A percentile compares a stretch with the other conserved stretches of the same genome.
Conservation (phyloP, 2,329 filamentous ascomycete genomes). For the Fusarium lyarnte region DNA sequence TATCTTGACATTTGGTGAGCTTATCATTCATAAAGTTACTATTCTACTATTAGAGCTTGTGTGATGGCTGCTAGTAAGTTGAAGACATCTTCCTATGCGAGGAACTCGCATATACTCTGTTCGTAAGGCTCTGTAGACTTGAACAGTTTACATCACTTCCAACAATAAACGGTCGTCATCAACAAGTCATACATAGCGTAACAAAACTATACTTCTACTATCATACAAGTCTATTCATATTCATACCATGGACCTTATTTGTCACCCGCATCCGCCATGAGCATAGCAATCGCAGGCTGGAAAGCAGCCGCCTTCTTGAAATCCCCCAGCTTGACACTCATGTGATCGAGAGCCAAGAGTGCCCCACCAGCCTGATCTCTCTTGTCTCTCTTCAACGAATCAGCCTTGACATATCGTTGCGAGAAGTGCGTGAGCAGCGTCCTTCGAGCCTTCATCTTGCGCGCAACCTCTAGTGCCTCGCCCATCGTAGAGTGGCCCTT, state of each 20-base stretch:
- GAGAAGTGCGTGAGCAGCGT: slow-evolving; percentile 94
- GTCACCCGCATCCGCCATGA: slow-evolving; percentile 28
- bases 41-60: not conserved
- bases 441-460: slow-evolving; percentile 79
- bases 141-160: not conserved
- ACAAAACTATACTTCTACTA: not conserved
- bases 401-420: slow-evolving; percentile 84
- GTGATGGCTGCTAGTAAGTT: too few species aligned
- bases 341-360: slow-evolving; percentile 81
- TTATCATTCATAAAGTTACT: not conserved
- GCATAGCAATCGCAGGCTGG: slow-evolving; percentile 38
- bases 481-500: slow-evolving; percentile 92
- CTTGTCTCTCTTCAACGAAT: slow-evolving; percentile 42
- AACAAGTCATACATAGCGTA: not conserved
- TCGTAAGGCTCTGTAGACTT: not conserved
- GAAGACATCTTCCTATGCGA: not conserved
- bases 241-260: slow-evolving; percentile 2
- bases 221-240: not conserved
- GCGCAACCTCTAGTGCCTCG: slow-evolving; percentile 83
- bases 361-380: slow-evolving; percentile 57
- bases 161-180: not conserved
- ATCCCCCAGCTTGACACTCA: slow-evolving; percentile 76
- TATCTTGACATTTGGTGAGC: fast-evolving
- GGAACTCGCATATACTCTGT: not conserved
- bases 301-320: slow-evolving; percentile 68